Evolutionary conservation across 352 stramenopile species (phyloP).

Genomic region (Globisporangium nunn): DNA sequence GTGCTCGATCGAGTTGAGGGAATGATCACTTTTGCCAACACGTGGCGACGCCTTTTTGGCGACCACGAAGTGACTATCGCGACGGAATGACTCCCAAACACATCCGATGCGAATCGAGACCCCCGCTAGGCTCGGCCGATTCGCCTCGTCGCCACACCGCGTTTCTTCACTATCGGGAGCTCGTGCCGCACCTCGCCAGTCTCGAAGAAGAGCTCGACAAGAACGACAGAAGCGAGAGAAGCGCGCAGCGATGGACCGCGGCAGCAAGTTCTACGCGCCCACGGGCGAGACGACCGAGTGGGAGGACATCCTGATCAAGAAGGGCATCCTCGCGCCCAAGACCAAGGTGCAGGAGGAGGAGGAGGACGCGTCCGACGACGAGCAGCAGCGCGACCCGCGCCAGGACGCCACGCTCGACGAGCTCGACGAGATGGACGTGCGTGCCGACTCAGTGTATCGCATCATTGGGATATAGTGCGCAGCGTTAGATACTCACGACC

Average conservation of each 20-base stretch:
- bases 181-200: not conserved
- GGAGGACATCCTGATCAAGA: constrained; percentile 88
- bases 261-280: constrained; percentile 79
- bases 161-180: no score
- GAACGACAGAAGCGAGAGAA: constrained; percentile 1
- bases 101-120: no score
- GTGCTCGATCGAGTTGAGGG: no score
- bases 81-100: no score
- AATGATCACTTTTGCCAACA: no score
- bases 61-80: no score
- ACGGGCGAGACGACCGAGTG: constrained; percentile 88
- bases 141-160: no score
- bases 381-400: constrained; percentile 64
- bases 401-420: constrained; percentile 81
- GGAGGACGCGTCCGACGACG: constrained; percentile 47
- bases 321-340: constrained; percentile 84
- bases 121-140: no score
- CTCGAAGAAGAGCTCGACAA: not conserved
- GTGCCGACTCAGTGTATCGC: not conserved
- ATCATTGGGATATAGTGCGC: no score
- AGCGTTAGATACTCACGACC: no score
- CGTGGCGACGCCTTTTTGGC: no score
- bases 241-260: constrained; percentile 36
- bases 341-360: constrained; percentile 80
- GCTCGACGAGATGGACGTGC: constrained; percentile 76